Evolutionary conservation across 2,329 filamentous ascomycete species (phyloP).

Genomic region (Fusarium decemcellulare): DNA sequence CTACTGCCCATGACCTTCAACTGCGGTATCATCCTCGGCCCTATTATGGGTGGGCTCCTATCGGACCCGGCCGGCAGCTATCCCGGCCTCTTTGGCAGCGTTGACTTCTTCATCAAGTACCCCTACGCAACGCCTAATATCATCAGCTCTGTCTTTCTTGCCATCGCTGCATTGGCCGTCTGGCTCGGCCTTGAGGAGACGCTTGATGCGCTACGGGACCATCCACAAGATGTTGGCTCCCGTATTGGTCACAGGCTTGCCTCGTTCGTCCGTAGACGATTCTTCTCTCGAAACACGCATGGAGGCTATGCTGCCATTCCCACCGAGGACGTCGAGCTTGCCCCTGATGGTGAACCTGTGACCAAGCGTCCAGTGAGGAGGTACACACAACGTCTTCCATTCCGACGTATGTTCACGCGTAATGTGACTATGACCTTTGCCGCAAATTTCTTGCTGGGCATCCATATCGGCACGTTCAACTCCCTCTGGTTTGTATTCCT

Average conservation of each 20-base stretch:
- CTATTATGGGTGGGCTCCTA: constrained; percentile 77
- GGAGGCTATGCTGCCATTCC: constrained; percentile 45
- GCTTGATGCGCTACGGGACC: constrained; percentile 59
- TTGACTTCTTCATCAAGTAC: constrained; percentile 62
- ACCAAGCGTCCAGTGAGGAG: constrained; percentile 44
- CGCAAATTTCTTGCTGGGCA: constrained; percentile 78
- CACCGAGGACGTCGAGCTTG: constrained; percentile 41
- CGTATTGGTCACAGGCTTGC: constrained; percentile 56
- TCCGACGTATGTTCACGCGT: constrained; percentile 68
- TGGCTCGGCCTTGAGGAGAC: constrained; percentile 70
- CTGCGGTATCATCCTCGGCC: constrained; percentile 80
- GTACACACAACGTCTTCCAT: constrained; percentile 64
- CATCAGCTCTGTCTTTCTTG: constrained; percentile 64
- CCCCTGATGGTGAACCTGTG: constrained; percentile 1
- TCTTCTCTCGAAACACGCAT: constrained; percentile 18
- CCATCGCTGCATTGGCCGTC: constrained; percentile 58
- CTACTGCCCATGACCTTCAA: constrained; percentile 83
- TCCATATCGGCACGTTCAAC: constrained; percentile 84
- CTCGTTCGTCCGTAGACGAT: constrained; percentile 43
- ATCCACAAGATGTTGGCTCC: constrained; percentile 58
- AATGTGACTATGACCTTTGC: constrained; percentile 70
- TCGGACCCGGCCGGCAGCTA: constrained; percentile 76
- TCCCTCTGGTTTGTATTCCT: constrained; percentile 84
- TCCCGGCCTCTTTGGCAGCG: constrained; percentile 63
- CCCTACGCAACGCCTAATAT: constrained; percentile 71